These are phyloP conservation scores for Solanum peruvianum DNA, from an alignment of 257 asterid genomes.

Conservation along the genomic window DNA sequence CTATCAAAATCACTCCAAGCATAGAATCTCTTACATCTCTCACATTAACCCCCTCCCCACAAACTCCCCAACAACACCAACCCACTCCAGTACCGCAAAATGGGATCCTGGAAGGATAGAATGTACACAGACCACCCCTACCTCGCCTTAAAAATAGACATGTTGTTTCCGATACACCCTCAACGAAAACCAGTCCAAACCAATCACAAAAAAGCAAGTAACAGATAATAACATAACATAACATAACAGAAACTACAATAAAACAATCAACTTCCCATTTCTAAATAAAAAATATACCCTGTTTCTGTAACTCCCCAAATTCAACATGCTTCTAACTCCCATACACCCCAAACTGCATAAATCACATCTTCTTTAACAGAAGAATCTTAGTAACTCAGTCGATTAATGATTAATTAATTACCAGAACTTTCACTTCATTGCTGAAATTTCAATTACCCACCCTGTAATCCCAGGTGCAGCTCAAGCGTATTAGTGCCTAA, in stretches of 20 bases:
- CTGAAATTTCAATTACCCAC: not conserved
- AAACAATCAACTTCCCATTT: not conserved
- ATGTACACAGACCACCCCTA: not conserved
- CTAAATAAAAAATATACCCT: not conserved
- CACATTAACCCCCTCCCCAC: not conserved
- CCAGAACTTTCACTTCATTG: not conserved
- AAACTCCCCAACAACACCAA: not conserved
- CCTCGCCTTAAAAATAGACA: not conserved
- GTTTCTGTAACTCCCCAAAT: not conserved
- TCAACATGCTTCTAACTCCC: not conserved
- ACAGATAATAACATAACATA: not conserved
- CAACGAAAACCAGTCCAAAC: not conserved
- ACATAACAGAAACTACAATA: not conserved
- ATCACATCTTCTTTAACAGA: too few species aligned
- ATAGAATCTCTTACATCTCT: not conserved
- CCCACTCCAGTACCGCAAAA: not conserved
- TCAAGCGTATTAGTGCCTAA: too few species aligned
- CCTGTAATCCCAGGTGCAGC: not conserved
- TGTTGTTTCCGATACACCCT: not conserved
- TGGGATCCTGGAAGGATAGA: not conserved
- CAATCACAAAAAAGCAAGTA: not conserved
- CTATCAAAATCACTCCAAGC: not conserved
- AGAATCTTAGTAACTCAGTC: not conserved
- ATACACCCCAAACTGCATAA: not conserved
- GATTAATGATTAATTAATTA: too few species aligned